phyloP scores from a whole-genome alignment of 371 early-diverging fungal genomes.

The Zychaea mexicana region DNA sequence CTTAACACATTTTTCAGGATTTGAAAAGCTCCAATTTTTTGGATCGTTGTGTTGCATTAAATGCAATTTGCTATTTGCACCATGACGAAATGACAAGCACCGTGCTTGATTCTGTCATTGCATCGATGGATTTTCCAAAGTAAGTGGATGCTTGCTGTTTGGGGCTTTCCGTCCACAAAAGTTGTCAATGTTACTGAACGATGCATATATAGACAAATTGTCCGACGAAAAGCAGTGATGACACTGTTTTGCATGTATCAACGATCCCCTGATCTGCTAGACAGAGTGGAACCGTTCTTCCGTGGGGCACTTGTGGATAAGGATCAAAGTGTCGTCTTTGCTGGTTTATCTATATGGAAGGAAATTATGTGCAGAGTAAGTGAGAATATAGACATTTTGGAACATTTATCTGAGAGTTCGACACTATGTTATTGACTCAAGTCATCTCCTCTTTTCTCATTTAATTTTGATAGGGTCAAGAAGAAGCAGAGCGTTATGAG shows the following conservation, averaged over 20 bases:
- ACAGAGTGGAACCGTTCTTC: slow-evolving; percentile 34
- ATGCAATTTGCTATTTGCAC: slow-evolving; percentile 41
- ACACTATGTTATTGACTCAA: too few species aligned
- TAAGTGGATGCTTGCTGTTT: slow-evolving; percentile 24
- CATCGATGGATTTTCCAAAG: slow-evolving; percentile 37
- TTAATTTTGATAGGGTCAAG: slow-evolving; percentile 15
- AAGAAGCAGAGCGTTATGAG: slow-evolving; percentile 23
- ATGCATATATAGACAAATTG: slow-evolving; percentile 37
- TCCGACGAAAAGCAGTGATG: slow-evolving; percentile 45
- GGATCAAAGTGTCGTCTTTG: slow-evolving; percentile 50
- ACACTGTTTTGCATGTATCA: slow-evolving; percentile 39
- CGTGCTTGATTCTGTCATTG: slow-evolving; percentile 32
- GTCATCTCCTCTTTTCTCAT: too few species aligned
- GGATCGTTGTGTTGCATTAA: slow-evolving; percentile 44
- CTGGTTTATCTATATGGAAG: slow-evolving; percentile 43
- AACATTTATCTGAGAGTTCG: neutral
- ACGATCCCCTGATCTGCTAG: slow-evolving; percentile 19
- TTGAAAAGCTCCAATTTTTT: slow-evolving; percentile 42
- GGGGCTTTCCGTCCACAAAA: neutral
- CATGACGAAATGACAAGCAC: slow-evolving; percentile 40
- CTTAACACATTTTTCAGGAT: slow-evolving; percentile 23
- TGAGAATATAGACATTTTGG: neutral
- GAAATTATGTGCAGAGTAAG: slow-evolving; percentile 12
- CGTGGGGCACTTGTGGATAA: slow-evolving; percentile 41
- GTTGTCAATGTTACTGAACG: neutral